These are phyloP conservation scores for Trichoderma sp. DNA, from an alignment of 2,329 filamentous ascomycete genomes.

Conservation along the genomic window DNA sequence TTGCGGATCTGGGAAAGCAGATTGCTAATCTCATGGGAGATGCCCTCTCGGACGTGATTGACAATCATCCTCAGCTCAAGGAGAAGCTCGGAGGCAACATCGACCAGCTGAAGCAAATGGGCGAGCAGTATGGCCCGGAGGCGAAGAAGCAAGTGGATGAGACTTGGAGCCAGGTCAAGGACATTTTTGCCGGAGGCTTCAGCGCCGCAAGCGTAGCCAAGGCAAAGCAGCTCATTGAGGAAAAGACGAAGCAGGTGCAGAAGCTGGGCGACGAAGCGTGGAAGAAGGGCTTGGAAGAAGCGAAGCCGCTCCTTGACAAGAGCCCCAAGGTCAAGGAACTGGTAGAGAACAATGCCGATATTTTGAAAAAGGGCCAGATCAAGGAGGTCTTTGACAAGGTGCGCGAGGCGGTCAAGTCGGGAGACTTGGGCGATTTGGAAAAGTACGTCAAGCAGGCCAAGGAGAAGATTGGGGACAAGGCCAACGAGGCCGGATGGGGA, in stretches of 20 bases:
- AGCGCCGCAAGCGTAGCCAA: slow-evolving; percentile 57
- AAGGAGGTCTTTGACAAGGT: slow-evolving; percentile 66
- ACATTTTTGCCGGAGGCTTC: slow-evolving; percentile 66
- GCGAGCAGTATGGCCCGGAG: slow-evolving; percentile 72
- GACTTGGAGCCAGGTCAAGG: slow-evolving; percentile 68
- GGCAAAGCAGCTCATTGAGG: slow-evolving; percentile 65
- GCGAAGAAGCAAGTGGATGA: slow-evolving; percentile 76
- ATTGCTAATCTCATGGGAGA: slow-evolving; percentile 66
- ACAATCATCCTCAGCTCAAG: slow-evolving; percentile 75
- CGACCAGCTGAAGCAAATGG: slow-evolving; percentile 70
- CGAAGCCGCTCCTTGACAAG: slow-evolving; percentile 74
- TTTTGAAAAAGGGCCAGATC: slow-evolving; percentile 68
- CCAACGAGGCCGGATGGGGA: slow-evolving; percentile 45
- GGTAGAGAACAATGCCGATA: slow-evolving; percentile 70
- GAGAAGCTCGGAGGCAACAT: slow-evolving; percentile 71
- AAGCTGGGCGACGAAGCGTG: slow-evolving; percentile 73
- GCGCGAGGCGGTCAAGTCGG: slow-evolving; percentile 63
- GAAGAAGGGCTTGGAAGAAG: slow-evolving; percentile 71
- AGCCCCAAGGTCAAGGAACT: slow-evolving; percentile 75
- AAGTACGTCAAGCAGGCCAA: slow-evolving; percentile 41
- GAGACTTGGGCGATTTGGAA: slow-evolving; percentile 55
- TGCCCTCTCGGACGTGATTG: slow-evolving; percentile 65
- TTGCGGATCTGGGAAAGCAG: slow-evolving; percentile 64
- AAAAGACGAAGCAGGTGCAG: slow-evolving; percentile 69
- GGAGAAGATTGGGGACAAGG: slow-evolving; percentile 52